Percentiles rank a stretch among this genome's conserved stretches.
These are phyloP conservation scores for Puccinia hordei DNA, from an alignment of 1,284 basidiomycete genomes.

Conservation along the genomic window DNA sequence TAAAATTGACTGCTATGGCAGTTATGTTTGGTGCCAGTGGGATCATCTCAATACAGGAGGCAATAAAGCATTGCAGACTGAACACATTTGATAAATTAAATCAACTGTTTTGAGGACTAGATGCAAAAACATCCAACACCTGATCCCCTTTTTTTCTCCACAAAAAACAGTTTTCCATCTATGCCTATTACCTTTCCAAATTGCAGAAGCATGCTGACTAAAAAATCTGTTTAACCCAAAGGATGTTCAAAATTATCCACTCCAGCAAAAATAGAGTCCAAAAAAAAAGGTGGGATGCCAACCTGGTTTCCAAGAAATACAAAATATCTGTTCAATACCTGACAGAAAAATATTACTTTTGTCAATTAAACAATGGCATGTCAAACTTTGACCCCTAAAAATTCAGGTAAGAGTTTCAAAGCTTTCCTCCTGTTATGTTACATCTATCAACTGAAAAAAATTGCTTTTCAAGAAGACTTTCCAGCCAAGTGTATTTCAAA, in stretches of 20 bases:
- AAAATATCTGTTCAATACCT: slow-evolving; percentile 38
- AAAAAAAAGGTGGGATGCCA: slow-evolving; percentile 28
- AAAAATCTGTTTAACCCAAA: too few species aligned
- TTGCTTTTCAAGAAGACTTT: slow-evolving; percentile 20
- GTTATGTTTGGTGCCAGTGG: slow-evolving; percentile 15
- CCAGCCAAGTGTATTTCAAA: slow-evolving; percentile 33
- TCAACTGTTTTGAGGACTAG: too few species aligned
- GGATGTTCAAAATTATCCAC: too few species aligned
- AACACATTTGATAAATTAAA: background rate
- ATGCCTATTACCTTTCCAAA: slow-evolving; percentile 40
- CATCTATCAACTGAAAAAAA: background rate
- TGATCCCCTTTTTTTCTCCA: background rate
- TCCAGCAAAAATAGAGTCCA: slow-evolving; percentile 19
- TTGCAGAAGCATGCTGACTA: slow-evolving; percentile 23
- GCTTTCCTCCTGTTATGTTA: background rate
- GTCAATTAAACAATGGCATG: slow-evolving; percentile 15
- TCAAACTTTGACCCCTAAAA: slow-evolving; percentile 40
- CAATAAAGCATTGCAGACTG: slow-evolving; percentile 9
- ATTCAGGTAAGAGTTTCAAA: slow-evolving; percentile 19
- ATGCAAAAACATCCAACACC: too few species aligned
- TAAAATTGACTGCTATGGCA: background rate
- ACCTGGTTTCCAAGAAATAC: slow-evolving; percentile 36
- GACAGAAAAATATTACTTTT: slow-evolving; percentile 23
- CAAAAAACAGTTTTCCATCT: slow-evolving; percentile 16
- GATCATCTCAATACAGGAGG: slow-evolving; percentile 1